Base-by-base conservation (phyloP, 2,329 filamentous ascomycete genomes). In the Setomelanomma holmii region DNA sequence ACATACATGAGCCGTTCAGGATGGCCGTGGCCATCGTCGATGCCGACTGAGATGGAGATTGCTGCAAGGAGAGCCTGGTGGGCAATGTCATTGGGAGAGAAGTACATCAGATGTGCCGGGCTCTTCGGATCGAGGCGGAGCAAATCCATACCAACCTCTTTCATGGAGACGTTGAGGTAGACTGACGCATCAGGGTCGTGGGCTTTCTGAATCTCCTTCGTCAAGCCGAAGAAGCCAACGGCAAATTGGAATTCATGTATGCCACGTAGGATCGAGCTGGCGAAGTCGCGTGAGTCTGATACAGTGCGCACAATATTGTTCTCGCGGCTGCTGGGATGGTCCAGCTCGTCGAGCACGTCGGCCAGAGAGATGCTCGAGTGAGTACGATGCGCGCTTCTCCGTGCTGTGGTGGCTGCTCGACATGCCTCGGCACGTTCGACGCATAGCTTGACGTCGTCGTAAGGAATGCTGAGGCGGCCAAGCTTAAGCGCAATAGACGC, bases 161-260 rank as follows among this genome's bases (percentile, higher is more conserved):
- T 98, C 84, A 96, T 96, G 5, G 93, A 92, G 39, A 93, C 84
- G 68, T 93, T 96, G 55, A 97, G 81, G 53, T 89, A 86, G 6
- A 96, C 83, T 3, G 91, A 88, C n/a, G 83, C 81, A 22, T 88
- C 86, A 3, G 82, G 82, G 3, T 88, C 82, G 56, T 87, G 85
- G 52, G 90, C 80, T 1, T 86, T 82, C 34, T 88, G 82, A 11
- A 97, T 83, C 64, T 87, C 88, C 73, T 92, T 95, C 19, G 91
- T 93, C 53, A 99, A 77, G 16, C 91, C 91, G 61, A 97, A 84
- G 73, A 93, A 95, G 75, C 93, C 93, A 69, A 98, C 86, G 0
- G 93, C 93, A 66, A 99, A 91, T 73, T 99, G 95, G 11, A 99
- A 89, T 73, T 99, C 95, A 71, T 97, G 96, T 60, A 99, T 91